phyloP scores from a whole-genome alignment of 306 rosid genomes.

The Luffa acutangula region DNA sequence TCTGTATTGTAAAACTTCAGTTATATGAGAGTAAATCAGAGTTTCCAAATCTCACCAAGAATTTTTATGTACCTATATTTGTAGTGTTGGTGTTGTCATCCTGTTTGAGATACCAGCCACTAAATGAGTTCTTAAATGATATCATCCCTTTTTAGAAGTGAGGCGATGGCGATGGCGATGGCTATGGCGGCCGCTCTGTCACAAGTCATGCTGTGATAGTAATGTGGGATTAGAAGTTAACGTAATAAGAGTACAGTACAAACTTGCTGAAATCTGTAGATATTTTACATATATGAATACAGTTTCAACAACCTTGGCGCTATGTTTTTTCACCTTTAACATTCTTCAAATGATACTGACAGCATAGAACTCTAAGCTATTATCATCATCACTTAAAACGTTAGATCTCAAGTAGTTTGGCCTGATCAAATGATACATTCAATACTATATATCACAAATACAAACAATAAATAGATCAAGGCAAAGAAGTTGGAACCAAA shows the following conservation, averaged over 20 bases:
- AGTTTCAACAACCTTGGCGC: not conserved
- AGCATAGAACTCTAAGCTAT: not conserved
- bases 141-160: not conserved
- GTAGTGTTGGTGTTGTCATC: not conserved
- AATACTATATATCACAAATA: conserved; percentile 7
- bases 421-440: not conserved
- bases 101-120: not conserved
- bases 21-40: not conserved
- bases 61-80: not conserved
- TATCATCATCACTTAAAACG: not conserved
- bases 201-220: not conserved
- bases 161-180: not conserved
- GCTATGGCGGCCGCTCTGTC: not conserved
- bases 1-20: not conserved
- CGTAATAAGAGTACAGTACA: not conserved
- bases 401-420: conserved; percentile 1
- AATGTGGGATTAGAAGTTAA: not conserved
- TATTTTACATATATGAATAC: not conserved
- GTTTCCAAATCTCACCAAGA: not conserved
- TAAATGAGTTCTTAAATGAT: not conserved
- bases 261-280: not conserved
- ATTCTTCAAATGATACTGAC: not conserved
- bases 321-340: not conserved
- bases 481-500: conserved; percentile 5
- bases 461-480: conserved; percentile 17